phyloP scores from a whole-genome alignment of 2,329 filamentous ascomycete species.

The Cryphonectria naterciae region DNA sequence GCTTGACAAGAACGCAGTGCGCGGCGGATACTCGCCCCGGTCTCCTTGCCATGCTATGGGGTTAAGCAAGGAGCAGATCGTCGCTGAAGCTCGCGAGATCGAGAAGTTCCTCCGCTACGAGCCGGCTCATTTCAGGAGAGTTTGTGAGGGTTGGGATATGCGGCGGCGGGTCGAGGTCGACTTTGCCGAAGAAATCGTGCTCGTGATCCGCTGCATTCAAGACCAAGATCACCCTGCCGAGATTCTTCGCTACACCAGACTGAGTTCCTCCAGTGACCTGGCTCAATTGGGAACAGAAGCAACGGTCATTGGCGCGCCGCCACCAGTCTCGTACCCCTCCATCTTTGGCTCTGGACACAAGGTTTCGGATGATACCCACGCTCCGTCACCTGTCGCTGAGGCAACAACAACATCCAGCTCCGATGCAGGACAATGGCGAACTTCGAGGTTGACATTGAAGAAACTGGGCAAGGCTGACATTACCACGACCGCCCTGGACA shows the following conservation, averaged over 20 bases:
- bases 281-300: background rate
- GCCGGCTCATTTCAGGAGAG: conserved; percentile 77
- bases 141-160: conserved; percentile 92
- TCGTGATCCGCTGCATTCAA: conserved; percentile 75
- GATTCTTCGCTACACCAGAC: conserved; percentile 51
- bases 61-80: conserved; percentile 70
- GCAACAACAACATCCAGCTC: background rate
- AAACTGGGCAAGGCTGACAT: conserved; percentile 64
- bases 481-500: conserved; percentile 72
- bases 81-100: conserved; percentile 79
- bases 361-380: background rate
- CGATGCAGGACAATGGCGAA: conserved; percentile 65
- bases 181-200: conserved; percentile 78
- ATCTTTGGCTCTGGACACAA: conserved; percentile 21
- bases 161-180: conserved; percentile 82
- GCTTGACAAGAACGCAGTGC: conserved; percentile 67
- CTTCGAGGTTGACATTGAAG: conserved; percentile 64
- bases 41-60: conserved; percentile 76
- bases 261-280: conserved; percentile 30
- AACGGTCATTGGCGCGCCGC: background rate
- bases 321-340: conserved; percentile 17
- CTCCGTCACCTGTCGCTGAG: background rate
- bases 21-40: conserved; percentile 79
- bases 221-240: conserved; percentile 56
- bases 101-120: conserved; percentile 73